Evolutionary conservation across 1,284 basidiomycete genomes (phyloP), one percentile per base, ranked within the genome.

Genomic region (Cerioporus squamosus): DNA sequence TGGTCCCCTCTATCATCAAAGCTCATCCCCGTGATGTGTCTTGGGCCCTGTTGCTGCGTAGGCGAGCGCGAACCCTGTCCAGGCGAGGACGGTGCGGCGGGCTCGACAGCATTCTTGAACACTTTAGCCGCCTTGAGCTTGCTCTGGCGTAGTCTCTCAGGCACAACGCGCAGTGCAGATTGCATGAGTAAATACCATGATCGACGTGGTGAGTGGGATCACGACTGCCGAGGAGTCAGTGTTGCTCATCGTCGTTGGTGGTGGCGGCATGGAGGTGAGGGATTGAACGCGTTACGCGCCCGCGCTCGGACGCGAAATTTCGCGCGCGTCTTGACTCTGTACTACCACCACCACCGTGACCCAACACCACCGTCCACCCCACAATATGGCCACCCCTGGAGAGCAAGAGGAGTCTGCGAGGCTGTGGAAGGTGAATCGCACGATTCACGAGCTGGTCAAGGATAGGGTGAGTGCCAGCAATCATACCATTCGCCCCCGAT

Each of bases 341-440:
- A 22, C 66, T 57, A 59, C 57, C 57, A 49, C 54, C 46, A 56
- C 56, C 20, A 36, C 3, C 10, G 12, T 12, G 29, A 29, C 5
- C 29, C 29, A 29, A 5, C 29, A 10, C 29, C n/a, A n/a, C n/a
- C n/a, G n/a, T n/a, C n/a, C n/a, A n/a, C n/a, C n/a, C n/a, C n/a
- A n/a, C n/a, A n/a, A n/a, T 36, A 47, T 47, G 48, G 43, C 62
- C 66, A 72, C 69, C 64, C 87, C 88, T 85, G 77, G 80, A 62
- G 88, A 91, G 62, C 77, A 77, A 67, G 90, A 92, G 74, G 90
- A 93, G 73, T 81, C 84, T 53, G 87, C 94, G 52, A 88, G 90
- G 70, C 82, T 99, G 68, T 98, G 95, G 94, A 91, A 96, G 71
- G 95, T 99, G 63, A 96, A 96, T 77, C 81, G 94, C 69, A 99